Evolutionary conservation across 257 asterid genomes (phyloP).

Genomic region (Salvia miltiorrhiza): DNA sequence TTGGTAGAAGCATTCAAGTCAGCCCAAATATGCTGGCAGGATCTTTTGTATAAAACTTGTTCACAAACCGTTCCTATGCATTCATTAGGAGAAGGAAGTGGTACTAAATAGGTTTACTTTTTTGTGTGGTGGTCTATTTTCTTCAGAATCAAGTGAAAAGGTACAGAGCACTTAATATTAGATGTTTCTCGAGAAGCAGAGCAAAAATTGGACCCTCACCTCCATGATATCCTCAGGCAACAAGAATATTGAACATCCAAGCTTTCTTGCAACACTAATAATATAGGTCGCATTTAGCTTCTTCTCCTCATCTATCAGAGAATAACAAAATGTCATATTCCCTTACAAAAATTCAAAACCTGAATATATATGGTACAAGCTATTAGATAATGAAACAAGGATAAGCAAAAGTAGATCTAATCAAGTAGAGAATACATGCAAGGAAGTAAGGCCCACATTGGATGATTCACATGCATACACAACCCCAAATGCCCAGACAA

Average conservation of each 20-base stretch:
- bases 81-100: conserved; percentile 9
- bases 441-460: background rate
- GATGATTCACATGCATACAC: background rate
- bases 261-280: conserved; percentile 95
- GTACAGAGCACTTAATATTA: background rate
- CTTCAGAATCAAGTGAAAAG: conserved; percentile 1
- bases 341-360: background rate
- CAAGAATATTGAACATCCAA: conserved; percentile 94
- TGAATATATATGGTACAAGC: background rate
- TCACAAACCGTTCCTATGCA: background rate
- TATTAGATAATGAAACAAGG: background rate
- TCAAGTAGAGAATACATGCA: conserved; percentile 4
- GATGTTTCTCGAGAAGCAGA: conserved; percentile 1
- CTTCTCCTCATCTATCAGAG: conserved; percentile 71
- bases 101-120: background rate
- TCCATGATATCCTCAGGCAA: conserved; percentile 97
- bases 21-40: background rate
- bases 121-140: background rate
- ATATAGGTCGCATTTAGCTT: conserved; percentile 95
- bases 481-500: background rate
- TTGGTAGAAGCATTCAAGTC: background rate
- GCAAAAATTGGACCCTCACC: conserved; percentile 42
- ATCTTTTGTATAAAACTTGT: background rate
- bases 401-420: background rate
- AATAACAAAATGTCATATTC: conserved; percentile 22